These are phyloP conservation scores for Nemania sp. DNA, from an alignment of 2,329 filamentous ascomycete genomes.

Conservation along the genomic window DNA sequence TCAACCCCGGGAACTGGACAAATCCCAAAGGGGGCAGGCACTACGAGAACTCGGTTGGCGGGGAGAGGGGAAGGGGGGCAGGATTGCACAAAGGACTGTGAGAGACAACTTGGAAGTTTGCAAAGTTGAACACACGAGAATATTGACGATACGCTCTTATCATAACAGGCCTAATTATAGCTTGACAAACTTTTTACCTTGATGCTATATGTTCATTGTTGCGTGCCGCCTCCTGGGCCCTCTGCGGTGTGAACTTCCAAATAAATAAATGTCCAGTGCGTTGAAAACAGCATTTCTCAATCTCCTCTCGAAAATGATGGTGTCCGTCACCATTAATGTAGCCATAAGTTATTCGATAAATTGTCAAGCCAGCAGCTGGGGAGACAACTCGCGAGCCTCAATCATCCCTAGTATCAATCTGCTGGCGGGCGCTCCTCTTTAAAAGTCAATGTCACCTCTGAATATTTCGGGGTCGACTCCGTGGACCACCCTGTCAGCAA, in stretches of 20 bases:
- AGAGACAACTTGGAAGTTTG: neutral
- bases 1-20: too few relatives aligned
- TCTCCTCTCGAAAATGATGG: too few relatives aligned
- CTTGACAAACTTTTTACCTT: neutral
- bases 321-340: too few relatives aligned
- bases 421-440: constrained; percentile 23
- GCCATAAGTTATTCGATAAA: too few relatives aligned
- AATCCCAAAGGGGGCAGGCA: neutral
- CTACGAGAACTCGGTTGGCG: neutral
- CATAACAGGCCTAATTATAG: neutral
- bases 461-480: constrained; percentile 92
- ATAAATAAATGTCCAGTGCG: too few relatives aligned
- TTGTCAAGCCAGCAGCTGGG: too few relatives aligned
- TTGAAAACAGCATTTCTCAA: too few relatives aligned
- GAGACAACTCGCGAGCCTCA: neutral
- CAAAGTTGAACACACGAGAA: neutral
- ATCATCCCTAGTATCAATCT: neutral
- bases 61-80: neutral
- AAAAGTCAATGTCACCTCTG: constrained; percentile 88
- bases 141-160: constrained; percentile 2
- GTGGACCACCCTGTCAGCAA: constrained; percentile 83
- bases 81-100: neutral
- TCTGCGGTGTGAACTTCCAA: too few relatives aligned
- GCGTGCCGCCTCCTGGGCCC: too few relatives aligned
- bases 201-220: neutral